Conservation (phyloP, 1,139 yeast species). For the Pichia sp. region DNA sequence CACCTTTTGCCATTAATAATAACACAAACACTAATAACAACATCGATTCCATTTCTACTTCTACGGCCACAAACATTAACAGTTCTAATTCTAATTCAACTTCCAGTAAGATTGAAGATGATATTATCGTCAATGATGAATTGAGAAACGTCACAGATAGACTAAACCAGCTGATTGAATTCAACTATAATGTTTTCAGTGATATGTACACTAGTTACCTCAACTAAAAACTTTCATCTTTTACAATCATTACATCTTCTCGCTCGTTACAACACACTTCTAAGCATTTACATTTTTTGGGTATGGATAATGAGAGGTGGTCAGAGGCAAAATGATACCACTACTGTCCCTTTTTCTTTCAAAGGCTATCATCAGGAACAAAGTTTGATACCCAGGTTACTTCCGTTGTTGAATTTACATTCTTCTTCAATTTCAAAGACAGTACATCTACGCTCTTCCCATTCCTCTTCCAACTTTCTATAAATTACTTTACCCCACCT, state of each 20-base stretch:
- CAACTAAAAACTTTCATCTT: not conserved
- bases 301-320: not conserved
- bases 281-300: not conserved
- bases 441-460: not conserved
- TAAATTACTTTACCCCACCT: not conserved
- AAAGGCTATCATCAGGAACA: not conserved
- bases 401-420: not conserved
- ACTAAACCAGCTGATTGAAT: conserved; percentile 55
- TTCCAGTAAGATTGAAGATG: conserved; percentile 23
- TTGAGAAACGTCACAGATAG: conserved; percentile 48
- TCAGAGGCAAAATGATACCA: not conserved
- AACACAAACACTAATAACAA: not conserved
- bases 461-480: too few species aligned
- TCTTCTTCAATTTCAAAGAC: not conserved
- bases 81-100: conserved; percentile 3
- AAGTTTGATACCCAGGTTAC: not conserved
- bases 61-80: not conserved
- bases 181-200: conserved; percentile 75
- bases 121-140: conserved; percentile 39
- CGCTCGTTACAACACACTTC: not conserved
- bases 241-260: not conserved
- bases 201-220: conserved; percentile 37
- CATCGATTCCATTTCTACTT: not conserved
- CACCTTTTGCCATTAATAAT: not conserved
- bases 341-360: not conserved